These are phyloP conservation scores for Achaetomium macrosporum DNA, from an alignment of 2,329 filamentous ascomycete genomes.

Conservation along the genomic window DNA sequence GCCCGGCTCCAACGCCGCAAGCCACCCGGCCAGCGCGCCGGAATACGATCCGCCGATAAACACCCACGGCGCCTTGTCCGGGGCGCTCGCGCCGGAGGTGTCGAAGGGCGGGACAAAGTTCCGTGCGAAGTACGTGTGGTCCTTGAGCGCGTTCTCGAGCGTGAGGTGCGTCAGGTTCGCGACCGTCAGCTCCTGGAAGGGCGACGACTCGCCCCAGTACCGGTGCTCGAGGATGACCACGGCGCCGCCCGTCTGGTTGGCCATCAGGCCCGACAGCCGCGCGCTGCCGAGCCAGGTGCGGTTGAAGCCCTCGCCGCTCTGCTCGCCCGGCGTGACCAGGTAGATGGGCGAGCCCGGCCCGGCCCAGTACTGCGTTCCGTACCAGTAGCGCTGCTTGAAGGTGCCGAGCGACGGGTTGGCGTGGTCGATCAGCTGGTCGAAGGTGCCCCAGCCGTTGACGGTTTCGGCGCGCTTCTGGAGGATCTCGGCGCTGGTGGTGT, in stretches of 20 bases:
- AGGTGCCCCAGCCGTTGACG: constrained; percentile 25
- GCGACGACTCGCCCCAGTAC: constrained; percentile 39
- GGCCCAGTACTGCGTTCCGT: constrained; percentile 35
- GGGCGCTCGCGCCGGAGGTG: constrained; percentile 37
- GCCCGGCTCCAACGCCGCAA: constrained; percentile 44
- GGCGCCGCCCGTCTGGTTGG: constrained; percentile 35
- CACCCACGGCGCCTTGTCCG: constrained; percentile 49
- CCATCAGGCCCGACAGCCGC: constrained; percentile 35
- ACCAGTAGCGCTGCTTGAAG: constrained; percentile 39
- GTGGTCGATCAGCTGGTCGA: constrained; percentile 40
- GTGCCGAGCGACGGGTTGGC: constrained; percentile 35
- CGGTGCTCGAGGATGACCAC: constrained; percentile 38
- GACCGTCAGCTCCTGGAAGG: constrained; percentile 31
- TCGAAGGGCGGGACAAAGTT: constrained; percentile 47
- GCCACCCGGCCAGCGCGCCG: constrained; percentile 50
- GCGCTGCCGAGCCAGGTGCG: constrained; percentile 37
- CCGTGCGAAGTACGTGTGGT: constrained; percentile 37
- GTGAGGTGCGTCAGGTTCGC: constrained; percentile 37
- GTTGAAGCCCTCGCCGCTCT: constrained; percentile 32
- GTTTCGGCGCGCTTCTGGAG: constrained; percentile 16
- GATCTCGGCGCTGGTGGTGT: constrained; percentile 1
- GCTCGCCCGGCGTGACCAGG: constrained; percentile 38
- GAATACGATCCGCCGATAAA: constrained; percentile 50
- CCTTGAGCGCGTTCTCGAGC: constrained; percentile 37
- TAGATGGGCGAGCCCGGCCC: constrained; percentile 37